Conservation (phyloP, 768 basidiomycete genomes). For the Trametes cingulata region DNA sequence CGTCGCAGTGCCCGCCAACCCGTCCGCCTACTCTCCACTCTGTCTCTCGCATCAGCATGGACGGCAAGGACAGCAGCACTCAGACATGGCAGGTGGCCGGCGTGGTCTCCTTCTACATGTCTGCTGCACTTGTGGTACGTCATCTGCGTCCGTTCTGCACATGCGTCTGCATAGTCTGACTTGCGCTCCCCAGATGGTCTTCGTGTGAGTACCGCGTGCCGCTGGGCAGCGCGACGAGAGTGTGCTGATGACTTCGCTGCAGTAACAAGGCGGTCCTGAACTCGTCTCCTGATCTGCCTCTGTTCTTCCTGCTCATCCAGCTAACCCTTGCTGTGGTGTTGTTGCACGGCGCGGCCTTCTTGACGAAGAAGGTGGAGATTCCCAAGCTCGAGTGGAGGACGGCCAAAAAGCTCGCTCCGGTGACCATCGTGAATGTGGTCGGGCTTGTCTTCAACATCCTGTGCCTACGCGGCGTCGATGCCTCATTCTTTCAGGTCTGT, state of each 20-base stretch:
- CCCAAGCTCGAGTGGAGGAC: conserved; percentile 53
- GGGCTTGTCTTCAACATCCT: conserved; percentile 80
- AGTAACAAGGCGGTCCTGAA: conserved; percentile 80
- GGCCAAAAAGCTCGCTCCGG: conserved; percentile 60
- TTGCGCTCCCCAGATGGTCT: conserved; percentile 45
- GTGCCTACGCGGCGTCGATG: conserved; percentile 76
- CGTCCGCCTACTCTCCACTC: not conserved
- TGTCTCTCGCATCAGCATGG: conserved; percentile 29
- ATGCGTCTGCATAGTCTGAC: not conserved
- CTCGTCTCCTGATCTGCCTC: conserved; percentile 62
- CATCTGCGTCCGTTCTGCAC: not conserved
- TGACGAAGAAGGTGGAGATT: conserved; percentile 54
- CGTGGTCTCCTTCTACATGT: conserved; percentile 83
- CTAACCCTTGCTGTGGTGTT: conserved; percentile 68
- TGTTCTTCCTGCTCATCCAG: conserved; percentile 68
- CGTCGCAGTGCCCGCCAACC: not conserved
- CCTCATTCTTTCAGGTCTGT: conserved; percentile 75
- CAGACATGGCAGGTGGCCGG: conserved; percentile 55
- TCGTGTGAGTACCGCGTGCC: conserved; percentile 39
- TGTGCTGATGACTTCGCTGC: conserved; percentile 1
- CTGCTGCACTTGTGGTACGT: conserved; percentile 70
- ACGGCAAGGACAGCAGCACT: conserved; percentile 30
- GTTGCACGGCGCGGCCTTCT: conserved; percentile 52
- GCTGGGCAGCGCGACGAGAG: not conserved
- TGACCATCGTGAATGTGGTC: conserved; percentile 68